Conservation (phyloP, 176 grass and related monocot genomes). For the Zea luxurians region DNA sequence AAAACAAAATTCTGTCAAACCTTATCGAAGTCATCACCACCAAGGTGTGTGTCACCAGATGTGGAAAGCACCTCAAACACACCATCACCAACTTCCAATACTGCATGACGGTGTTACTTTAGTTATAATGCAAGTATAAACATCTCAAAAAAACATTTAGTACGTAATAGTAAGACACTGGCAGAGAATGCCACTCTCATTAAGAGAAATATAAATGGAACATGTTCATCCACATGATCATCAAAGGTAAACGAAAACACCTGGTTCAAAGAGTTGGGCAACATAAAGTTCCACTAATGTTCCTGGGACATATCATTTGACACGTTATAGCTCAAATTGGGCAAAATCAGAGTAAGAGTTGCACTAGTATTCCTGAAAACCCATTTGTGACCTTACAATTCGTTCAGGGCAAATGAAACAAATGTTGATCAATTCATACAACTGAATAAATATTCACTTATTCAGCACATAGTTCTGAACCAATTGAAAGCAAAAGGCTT, state of each 20-base stretch:
- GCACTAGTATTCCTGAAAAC: background rate
- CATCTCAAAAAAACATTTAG: background rate
- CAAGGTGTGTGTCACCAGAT: constrained; percentile 69
- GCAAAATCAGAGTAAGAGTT: background rate
- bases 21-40: constrained; percentile 72
- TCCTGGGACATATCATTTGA: background rate
- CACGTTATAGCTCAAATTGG: background rate
- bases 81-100: constrained; percentile 68
- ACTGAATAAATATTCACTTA: background rate
- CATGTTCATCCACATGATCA: background rate
- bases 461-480: background rate
- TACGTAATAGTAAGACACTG: background rate
- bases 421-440: background rate
- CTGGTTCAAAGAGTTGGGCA: background rate
- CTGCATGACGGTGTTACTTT: constrained; percentile 36
- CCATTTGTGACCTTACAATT: background rate
- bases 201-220: background rate
- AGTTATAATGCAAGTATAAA: constrained; percentile 1
- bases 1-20: constrained; percentile 25
- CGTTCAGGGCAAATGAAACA: background rate
- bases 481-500: background rate
- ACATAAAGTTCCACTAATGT: background rate
- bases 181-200: constrained; percentile 12
- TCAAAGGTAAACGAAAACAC: background rate
- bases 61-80: constrained; percentile 72